Evolutionary conservation across 768 basidiomycete genomes (phyloP).

Genomic region (Amanita jacksonii): DNA sequence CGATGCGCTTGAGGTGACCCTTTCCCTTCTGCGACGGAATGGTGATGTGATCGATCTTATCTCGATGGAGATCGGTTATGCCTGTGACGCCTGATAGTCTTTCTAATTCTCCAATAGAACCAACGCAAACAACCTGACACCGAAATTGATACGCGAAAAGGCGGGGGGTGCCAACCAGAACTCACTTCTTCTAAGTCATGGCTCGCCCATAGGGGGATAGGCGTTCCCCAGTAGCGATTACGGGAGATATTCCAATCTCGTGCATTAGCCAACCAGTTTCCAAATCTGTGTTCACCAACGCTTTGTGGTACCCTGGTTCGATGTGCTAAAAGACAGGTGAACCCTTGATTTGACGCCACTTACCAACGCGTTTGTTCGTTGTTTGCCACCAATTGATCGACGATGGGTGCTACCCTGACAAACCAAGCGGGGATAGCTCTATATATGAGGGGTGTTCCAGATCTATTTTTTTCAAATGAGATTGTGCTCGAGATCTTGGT

Average conservation of each 20-base stretch:
- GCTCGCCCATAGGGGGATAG: slow-evolving; percentile 92
- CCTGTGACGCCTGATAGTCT: slow-evolving; percentile 72
- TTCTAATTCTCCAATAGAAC: slow-evolving; percentile 85
- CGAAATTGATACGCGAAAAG: too few species aligned
- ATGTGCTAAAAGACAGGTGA: slow-evolving; percentile 1
- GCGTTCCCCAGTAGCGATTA: slow-evolving; percentile 98
- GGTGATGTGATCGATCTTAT: slow-evolving; percentile 92
- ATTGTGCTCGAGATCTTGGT: background rate
- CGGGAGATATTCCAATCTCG: slow-evolving; percentile 99
- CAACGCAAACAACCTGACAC: slow-evolving; percentile 67
- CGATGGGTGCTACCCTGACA: slow-evolving; percentile 75
- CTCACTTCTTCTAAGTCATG: slow-evolving; percentile 84
- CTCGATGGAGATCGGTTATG: slow-evolving; percentile 86
- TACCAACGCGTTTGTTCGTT: slow-evolving; percentile 89
- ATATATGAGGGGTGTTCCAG: slow-evolving; percentile 91
- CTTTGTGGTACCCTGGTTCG: slow-evolving; percentile 74
- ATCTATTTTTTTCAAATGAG: slow-evolving; percentile 42
- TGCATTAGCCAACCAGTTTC: slow-evolving; percentile 97
- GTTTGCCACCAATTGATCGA: slow-evolving; percentile 81
- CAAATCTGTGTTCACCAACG: slow-evolving; percentile 88
- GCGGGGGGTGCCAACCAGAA: too few species aligned
- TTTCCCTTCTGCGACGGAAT: slow-evolving; percentile 90
- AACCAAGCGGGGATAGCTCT: slow-evolving; percentile 97
- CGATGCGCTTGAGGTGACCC: slow-evolving; percentile 78
- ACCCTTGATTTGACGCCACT: slow-evolving; percentile 8